phyloP scores from a whole-genome alignment of 805 yeast genomes.

The Diddensiella santjacobensis region DNA sequence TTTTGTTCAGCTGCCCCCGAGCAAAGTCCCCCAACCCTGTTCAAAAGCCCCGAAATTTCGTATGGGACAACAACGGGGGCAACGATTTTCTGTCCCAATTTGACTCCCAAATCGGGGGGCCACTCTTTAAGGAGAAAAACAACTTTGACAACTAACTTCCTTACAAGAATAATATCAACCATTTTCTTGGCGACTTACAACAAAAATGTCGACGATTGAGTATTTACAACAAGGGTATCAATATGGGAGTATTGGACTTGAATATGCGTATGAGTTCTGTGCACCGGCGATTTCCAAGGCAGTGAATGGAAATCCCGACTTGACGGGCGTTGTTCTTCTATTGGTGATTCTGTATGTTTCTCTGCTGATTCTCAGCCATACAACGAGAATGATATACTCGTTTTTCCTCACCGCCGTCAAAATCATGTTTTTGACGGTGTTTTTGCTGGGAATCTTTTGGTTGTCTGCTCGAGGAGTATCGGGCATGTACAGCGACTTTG shows the following conservation, averaged over 20 bases:
- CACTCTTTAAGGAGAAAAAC: too few relatives aligned
- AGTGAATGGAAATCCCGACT: slow-evolving; percentile 21
- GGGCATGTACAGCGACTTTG: slow-evolving; percentile 10
- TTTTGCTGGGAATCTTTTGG: slow-evolving; percentile 12
- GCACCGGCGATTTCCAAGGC: slow-evolving; percentile 14
- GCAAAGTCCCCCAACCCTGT: too few relatives aligned
- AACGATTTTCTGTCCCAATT: too few relatives aligned
- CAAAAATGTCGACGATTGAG: neutral
- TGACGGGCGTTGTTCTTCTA: slow-evolving; percentile 20
- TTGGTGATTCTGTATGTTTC: slow-evolving; percentile 26
- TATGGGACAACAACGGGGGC: too few relatives aligned
- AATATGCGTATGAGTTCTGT: slow-evolving; percentile 2
- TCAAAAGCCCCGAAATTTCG: too few relatives aligned
- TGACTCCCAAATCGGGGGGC: too few relatives aligned
- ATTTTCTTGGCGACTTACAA: too few relatives aligned
- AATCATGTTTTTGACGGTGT: slow-evolving; percentile 9
- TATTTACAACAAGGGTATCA: neutral
- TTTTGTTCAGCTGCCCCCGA: too few relatives aligned
- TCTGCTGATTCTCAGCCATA: slow-evolving; percentile 23
- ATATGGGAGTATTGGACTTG: neutral
- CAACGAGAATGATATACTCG: slow-evolving; percentile 25
- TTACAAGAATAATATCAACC: too few relatives aligned
- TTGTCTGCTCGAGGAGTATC: slow-evolving; percentile 14
- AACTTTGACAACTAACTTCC: too few relatives aligned
- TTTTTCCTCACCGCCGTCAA: slow-evolving; percentile 20